Evolutionary conservation across 768 basidiomycete genomes (phyloP), one percentile per base, ranked within the genome.

Genomic region (Panellus pusillus): DNA sequence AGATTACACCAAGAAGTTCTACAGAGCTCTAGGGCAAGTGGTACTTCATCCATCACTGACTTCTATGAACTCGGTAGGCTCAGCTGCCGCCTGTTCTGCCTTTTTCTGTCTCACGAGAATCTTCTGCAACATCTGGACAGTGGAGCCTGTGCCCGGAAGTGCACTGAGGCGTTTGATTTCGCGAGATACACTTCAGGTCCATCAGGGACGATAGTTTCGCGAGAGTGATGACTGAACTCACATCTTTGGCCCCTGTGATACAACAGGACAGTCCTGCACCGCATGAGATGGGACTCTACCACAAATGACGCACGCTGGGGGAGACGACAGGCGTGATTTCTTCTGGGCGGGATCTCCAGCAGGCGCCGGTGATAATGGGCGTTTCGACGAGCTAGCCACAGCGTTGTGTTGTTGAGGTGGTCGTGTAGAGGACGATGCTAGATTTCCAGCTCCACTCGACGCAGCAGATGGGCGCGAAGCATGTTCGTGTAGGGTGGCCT

Each of bases 181-280:
- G 41, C 57, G 68, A 37, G 66, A 54, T 28, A 82, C 69, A 52
- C 83, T 82, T 52, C 19, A 38, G 27, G 32, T 11, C 14, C 3
- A 35, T 35, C 9, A 35, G 17, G 45, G 39, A 15, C 50, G 46
- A 54, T 15, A 35, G 50, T 38, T 13, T 31, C 8, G 38, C 46
- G 55, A 35, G 29, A 31, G 31, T 40, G 27, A 28, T 19, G 37
- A 41, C 38, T 19, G 14, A 40, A 29, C 44, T 41, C 58, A 87
- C 87, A 80, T 85, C 50, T 72, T 68, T 1, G 80, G 70, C 2
- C 86, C 88, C 47, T 73, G 71, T 6, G 54, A 55, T 3, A 86
- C 75, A 19, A 80, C 62, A 14, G 84, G 79, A 62, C 89, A 91
- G 24, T 77, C 73, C 63, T 79, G 75, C 9, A 80, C 57, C 18